A percentile compares a stretch with the other conserved stretches of the same genome.
Evolutionary conservation across 2,329 filamentous ascomycete species (phyloP).

Genomic region (Colletotrichum kahawae): DNA sequence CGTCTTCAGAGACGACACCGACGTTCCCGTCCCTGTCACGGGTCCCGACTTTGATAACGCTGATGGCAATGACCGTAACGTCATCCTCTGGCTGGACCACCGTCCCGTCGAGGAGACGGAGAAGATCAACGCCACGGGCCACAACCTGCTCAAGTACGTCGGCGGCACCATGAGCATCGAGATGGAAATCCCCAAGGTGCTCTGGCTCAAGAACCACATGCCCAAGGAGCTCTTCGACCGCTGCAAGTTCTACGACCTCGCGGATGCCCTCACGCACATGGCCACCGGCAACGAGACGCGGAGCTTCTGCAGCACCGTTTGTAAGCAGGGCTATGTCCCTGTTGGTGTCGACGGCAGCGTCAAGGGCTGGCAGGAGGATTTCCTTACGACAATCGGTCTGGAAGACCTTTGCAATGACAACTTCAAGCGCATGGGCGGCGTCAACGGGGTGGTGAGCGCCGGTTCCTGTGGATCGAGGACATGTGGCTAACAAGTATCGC

Average conservation of each 20-base stretch:
- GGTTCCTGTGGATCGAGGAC: conserved; percentile 32
- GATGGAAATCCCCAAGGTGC: conserved; percentile 98
- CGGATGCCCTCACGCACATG: conserved; percentile 90
- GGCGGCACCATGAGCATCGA: conserved; percentile 98
- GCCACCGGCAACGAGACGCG: conserved; percentile 91
- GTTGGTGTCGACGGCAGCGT: conserved; percentile 97
- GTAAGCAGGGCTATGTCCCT: conserved; percentile 95
- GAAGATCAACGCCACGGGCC: conserved; percentile 89
- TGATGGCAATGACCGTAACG: conserved; percentile 85
- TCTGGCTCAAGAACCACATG: conserved; percentile 99
- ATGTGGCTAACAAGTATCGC: conserved; percentile 24
- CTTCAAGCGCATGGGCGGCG: conserved; percentile 92
- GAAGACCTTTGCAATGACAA: conserved; percentile 82
- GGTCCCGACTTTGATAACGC: conserved; percentile 79
- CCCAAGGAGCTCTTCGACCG: conserved; percentile 85
- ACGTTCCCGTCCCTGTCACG: conserved; percentile 90
- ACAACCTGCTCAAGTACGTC: conserved; percentile 94
- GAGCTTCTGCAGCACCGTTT: conserved; percentile 95
- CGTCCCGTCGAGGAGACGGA: conserved; percentile 88
- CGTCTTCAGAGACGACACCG: conserved; percentile 87
- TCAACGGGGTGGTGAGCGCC: conserved; percentile 87
- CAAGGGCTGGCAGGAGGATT: conserved; percentile 98
- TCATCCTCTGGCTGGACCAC: conserved; percentile 97
- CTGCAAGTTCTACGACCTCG: conserved; percentile 97
- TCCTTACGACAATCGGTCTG: conserved; percentile 86